These are phyloP conservation scores for Suhomyces kunorum DNA, from an alignment of 1,139 yeast genomes.

Conservation along the genomic window DNA sequence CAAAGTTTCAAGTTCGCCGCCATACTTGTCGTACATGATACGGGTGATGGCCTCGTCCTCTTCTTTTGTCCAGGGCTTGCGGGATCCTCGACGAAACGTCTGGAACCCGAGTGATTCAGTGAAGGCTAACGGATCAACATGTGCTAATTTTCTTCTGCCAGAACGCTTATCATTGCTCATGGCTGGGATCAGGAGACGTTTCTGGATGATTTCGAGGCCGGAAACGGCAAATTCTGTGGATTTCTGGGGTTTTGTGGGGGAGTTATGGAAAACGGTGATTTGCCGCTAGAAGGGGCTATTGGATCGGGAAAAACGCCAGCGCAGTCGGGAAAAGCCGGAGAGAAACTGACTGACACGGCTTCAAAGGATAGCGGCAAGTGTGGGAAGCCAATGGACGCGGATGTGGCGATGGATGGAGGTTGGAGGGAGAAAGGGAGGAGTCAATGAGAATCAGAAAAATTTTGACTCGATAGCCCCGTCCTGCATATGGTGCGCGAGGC, in stretches of 20 bases:
- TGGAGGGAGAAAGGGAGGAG: slow-evolving; percentile 10
- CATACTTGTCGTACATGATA: slow-evolving; percentile 35
- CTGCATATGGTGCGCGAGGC: slow-evolving; percentile 6
- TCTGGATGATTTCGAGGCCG: neutral
- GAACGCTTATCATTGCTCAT: slow-evolving; percentile 8
- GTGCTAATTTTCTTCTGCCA: slow-evolving; percentile 21
- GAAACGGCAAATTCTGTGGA: too few species aligned
- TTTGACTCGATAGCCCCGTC: slow-evolving; percentile 12
- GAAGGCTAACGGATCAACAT: slow-evolving; percentile 65
- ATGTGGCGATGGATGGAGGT: neutral
- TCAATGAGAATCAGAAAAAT: slow-evolving; percentile 10
- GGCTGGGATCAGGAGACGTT: neutral
- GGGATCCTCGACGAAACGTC: slow-evolving; percentile 60
- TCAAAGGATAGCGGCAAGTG: too few species aligned
- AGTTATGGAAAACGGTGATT: too few species aligned
- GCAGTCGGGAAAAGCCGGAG: neutral
- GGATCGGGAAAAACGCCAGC: neutral
- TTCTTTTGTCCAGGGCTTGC: slow-evolving; percentile 68
- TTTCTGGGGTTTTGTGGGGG: too few species aligned
- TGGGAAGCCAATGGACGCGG: neutral
- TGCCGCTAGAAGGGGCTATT: too few species aligned
- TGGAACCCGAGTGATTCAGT: slow-evolving; percentile 77
- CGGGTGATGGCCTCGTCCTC: slow-evolving; percentile 55
- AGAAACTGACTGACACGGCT: too few species aligned
- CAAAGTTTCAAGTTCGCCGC: slow-evolving; percentile 25